Evolutionary conservation across 768 basidiomycete species (phyloP).

Genomic region (Kwoniella pini): DNA sequence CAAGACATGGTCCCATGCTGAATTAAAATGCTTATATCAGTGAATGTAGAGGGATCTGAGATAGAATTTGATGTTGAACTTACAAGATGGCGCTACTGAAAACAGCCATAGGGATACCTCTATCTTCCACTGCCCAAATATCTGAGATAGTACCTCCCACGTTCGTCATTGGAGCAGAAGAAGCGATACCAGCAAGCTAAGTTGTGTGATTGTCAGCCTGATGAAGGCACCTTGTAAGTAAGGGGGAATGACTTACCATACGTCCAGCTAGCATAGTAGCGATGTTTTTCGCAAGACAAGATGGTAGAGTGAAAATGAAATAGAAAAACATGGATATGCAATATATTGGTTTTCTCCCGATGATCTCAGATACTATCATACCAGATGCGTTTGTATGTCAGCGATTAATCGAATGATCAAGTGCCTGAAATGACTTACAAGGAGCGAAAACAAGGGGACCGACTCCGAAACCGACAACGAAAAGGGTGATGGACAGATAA

Average conservation of each 20-base stretch:
- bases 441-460: conserved; percentile 51
- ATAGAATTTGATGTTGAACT: background rate
- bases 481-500: conserved; percentile 33
- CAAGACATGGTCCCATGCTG: conserved; percentile 36
- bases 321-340: conserved; percentile 43
- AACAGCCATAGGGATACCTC: conserved; percentile 49
- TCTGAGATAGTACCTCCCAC: conserved; percentile 43
- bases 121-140: conserved; percentile 45
- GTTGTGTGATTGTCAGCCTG: background rate
- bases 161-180: conserved; percentile 48
- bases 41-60: too few species aligned
- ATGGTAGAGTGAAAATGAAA: conserved; percentile 51
- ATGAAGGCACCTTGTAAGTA: background rate
- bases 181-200: conserved; percentile 46
- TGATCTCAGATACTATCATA: conserved; percentile 34
- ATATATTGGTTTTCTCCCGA: conserved; percentile 46
- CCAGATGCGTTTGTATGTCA: too few species aligned
- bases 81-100: conserved; percentile 47
- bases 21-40: too few species aligned
- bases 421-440: conserved; percentile 7
- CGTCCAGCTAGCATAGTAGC: conserved; percentile 49
- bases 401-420: too few species aligned
- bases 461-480: conserved; percentile 47
- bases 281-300: conserved; percentile 43
- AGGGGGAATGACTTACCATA: conserved; percentile 13